Conservation (phyloP, 805 yeast genomes). For the Candida ficus region DNA sequence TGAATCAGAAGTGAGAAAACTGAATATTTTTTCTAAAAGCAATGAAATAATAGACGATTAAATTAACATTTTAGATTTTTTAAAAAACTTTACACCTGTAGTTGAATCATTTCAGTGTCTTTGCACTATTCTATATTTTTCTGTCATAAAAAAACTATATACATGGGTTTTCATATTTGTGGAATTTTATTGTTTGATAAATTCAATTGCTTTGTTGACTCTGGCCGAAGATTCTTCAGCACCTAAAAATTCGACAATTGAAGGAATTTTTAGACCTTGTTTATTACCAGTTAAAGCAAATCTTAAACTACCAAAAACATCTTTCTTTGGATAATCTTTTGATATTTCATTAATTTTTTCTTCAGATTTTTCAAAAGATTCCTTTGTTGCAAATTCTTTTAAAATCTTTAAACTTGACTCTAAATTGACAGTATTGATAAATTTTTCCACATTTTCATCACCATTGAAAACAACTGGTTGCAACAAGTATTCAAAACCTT, state of each 20-base stretch:
- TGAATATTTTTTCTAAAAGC: too few relatives aligned
- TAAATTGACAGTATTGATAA: conserved; percentile 12
- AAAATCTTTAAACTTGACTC: conserved; percentile 12
- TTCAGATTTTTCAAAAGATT: conserved; percentile 5
- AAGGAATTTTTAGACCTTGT: conserved; percentile 65
- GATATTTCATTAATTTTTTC: conserved; percentile 3
- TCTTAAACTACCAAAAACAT: conserved; percentile 54
- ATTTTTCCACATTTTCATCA: conserved; percentile 14
- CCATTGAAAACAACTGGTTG: conserved; percentile 19
- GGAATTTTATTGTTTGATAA: too few relatives aligned
- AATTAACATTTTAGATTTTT: too few relatives aligned
- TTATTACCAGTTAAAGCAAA: conserved; percentile 65
- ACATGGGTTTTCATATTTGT: neutral
- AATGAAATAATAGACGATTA: too few relatives aligned
- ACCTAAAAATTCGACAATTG: conserved; percentile 53
- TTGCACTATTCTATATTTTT: too few relatives aligned
- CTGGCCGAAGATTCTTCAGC: conserved; percentile 28
- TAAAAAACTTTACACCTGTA: too few relatives aligned
- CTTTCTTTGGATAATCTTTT: conserved; percentile 28
- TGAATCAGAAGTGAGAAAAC: neutral
- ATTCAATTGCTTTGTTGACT: conserved; percentile 18
- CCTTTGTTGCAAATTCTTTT: conserved; percentile 8
- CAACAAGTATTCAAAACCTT: conserved; percentile 46
- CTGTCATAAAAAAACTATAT: neutral
- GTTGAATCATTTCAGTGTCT: too few relatives aligned